Evolutionary conservation across 352 stramenopile genomes (phyloP).

Genomic region (Elongisporangium prolatum): DNA sequence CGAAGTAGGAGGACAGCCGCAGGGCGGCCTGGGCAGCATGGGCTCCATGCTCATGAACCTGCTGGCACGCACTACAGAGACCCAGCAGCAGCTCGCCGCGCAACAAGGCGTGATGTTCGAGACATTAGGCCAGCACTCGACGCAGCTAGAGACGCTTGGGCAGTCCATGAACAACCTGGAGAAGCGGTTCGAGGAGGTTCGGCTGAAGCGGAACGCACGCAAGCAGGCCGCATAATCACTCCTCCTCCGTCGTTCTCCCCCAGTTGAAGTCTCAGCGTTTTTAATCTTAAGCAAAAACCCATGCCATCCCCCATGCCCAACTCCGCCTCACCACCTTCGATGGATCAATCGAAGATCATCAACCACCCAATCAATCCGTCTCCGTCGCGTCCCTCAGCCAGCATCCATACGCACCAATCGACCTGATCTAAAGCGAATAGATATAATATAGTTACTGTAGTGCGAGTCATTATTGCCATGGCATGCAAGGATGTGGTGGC

Average conservation of each 20-base stretch:
- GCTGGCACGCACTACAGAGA: conserved; percentile 77
- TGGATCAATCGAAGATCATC: not conserved
- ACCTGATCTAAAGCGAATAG: not conserved
- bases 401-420: not conserved
- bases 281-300: not conserved
- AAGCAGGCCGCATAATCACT: not conserved
- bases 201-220: conserved; percentile 32
- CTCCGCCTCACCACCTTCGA: not conserved
- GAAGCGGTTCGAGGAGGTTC: conserved; percentile 74
- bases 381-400: not conserved
- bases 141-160: conserved; percentile 69
- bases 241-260: too few species aligned
- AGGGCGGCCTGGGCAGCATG: conserved; percentile 77
- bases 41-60: conserved; percentile 87
- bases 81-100: conserved; percentile 79
- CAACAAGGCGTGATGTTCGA: conserved; percentile 87
- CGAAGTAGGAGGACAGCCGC: conserved; percentile 54
- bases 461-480: too few species aligned
- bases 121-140: conserved; percentile 78
- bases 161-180: conserved; percentile 74
- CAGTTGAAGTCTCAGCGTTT: not conserved
- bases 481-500: too few species aligned
- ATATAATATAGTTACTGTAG: not conserved
- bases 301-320: not conserved
- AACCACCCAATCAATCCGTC: not conserved